Evolutionary conservation across 2,329 filamentous ascomycete species (phyloP), one percentile per base, ranked within the genome.

Genomic region (Metarhizium guizhouense): DNA sequence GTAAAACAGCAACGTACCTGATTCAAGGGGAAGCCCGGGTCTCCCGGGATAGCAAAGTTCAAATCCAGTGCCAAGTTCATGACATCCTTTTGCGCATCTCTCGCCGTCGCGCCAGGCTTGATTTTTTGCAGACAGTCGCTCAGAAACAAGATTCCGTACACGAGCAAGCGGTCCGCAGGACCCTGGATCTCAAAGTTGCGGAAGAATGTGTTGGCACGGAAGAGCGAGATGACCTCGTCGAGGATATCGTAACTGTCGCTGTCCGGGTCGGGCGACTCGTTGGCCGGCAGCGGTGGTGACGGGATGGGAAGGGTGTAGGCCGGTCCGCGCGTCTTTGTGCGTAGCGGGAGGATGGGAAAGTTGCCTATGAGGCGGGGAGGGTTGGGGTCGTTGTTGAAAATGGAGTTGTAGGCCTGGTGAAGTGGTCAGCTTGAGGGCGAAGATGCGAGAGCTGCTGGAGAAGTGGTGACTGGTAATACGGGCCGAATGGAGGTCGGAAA

Each of bases 131-230:
- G 76, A 65, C 90, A 92, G 72, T 97, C 92, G 74, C 87, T 93
- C 66, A 97, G 82, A 74, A 93, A 97, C 69, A 95, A 81, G 70
- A 96, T 99, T 60, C 93, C 93, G 76, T 99, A 99, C 67, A 97
- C 92, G 63, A 99, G 81, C 67, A 97, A 84, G 45, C 94, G 83
- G 74, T 99, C 94, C 57, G 94, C 93, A 30, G 90, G 88, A 14
- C 94, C 94, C 75, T 96, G 93, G 77, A 97, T 95, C 79, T 97
- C 94, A 67, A 99, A 99, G 81, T 97, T 99, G 67, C 94, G 88
- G 81, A 97, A 99, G 74, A 99, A 93, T 58, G 93, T 96, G 78
- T 99, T 97, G 66, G 94, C 93, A 61, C 94, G 90, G 81, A 97
- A 99, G 52, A 97, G 83, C 13, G 86, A 82, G 55, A 99, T 82